These are phyloP conservation scores for Lecanoromycetidae sp. DNA, from an alignment of 2,329 filamentous ascomycete genomes.

Conservation along the genomic window DNA sequence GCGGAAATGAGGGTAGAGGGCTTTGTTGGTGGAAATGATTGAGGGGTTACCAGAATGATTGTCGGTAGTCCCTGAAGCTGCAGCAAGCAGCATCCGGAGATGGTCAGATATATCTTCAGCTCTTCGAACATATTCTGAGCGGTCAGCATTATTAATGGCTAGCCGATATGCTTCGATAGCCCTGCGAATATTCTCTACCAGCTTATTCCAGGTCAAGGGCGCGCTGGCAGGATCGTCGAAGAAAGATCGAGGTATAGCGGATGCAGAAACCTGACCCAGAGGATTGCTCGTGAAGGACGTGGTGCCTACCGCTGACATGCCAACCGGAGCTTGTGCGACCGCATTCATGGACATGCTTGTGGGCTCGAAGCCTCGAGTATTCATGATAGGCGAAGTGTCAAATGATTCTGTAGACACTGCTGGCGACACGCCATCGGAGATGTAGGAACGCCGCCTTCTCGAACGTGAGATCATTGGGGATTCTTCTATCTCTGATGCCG, in stretches of 20 bases:
- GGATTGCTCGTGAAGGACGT: constrained; percentile 44
- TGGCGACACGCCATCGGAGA: constrained; percentile 63
- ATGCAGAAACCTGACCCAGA: constrained; percentile 31
- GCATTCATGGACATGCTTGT: constrained; percentile 17
- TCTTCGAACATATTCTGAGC: constrained; percentile 80
- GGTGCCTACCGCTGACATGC: constrained; percentile 35
- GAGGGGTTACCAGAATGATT: constrained; percentile 98
- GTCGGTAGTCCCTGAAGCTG: constrained; percentile 91
- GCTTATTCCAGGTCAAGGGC: constrained; percentile 73
- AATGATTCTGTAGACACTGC: constrained; percentile 88
- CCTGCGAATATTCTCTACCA: constrained; percentile 85
- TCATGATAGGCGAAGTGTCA: constrained; percentile 43
- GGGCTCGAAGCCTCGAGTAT: constrained; percentile 14
- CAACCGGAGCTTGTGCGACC: constrained; percentile 27
- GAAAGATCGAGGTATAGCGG: constrained; percentile 61
- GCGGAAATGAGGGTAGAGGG: constrained; percentile 88
- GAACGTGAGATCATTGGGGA: constrained; percentile 54
- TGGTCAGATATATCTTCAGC: constrained; percentile 99
- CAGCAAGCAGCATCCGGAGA: constrained; percentile 80
- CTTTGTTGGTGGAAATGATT: constrained; percentile 98
- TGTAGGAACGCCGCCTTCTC: constrained; percentile 53
- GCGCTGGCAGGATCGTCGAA: constrained; percentile 78
- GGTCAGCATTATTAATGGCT: constrained; percentile 68
- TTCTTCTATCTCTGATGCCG: constrained; percentile 76
- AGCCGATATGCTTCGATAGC: constrained; percentile 84